Evolutionary conservation across 306 rosid genomes (phyloP), one percentile per base, ranked within the genome.

Genomic region (Mimosa bimucronata): DNA sequence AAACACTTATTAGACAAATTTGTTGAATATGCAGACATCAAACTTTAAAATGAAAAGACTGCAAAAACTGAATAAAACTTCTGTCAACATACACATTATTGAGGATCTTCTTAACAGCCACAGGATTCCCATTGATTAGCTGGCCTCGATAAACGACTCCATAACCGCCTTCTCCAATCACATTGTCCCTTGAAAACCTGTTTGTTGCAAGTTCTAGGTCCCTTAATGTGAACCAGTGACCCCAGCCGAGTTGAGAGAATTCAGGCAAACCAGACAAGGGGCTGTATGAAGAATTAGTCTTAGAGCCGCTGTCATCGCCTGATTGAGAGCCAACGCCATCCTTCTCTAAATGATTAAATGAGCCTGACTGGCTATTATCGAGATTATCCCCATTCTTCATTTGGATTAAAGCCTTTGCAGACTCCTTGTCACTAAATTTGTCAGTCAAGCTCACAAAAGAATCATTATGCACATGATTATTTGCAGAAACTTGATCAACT

Each of bases 91-190:
- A 94, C 97, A 94, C 79, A 88, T 87, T 94, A 83, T 92, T 92
- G 77, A 94, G 88, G 62, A 94, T 93, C 91, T 94, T 94, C 88
- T 94, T 94, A 74, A 92, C 89, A 80, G 98, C 98, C 45, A 94
- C 97, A 79, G 97, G 90, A 81, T 84, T 86, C 30, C 97, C 97
- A 84, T 94, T 94, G 79, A 91, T 76, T 74, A 94, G 77, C 23
- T 86, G 79, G 80, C 98, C 98, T 67, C 65, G 90, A 83, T 91
- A 92, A 81, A 94, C 98, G 81, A 91, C 83, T 76, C 98, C 98
- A 80, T 94, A 94, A 42, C 98, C 98, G 28, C 98, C 98, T 88
- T 94, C 98, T 50, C 98, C 98, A 19, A 94, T 91, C 69, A 94
- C 82, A 86, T 92, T 92, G 70, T 90, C 97, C 52, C 87, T 88